Conservation (phyloP, 208 protist genomes). For the Leishmania tropica region DNA sequence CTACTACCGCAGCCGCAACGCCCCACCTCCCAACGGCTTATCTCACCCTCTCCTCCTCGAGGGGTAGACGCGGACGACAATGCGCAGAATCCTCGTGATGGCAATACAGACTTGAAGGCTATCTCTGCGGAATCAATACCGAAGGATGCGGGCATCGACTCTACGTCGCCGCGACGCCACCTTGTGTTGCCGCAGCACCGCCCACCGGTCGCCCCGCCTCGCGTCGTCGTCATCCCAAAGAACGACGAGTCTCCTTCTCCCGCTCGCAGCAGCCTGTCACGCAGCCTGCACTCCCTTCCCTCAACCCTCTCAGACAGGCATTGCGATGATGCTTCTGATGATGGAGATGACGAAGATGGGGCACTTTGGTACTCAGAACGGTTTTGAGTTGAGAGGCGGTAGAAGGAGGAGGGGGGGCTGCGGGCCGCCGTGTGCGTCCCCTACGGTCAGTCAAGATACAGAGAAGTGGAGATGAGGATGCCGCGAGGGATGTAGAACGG, state of each 20-base stretch:
- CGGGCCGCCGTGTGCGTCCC: neutral
- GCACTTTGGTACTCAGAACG: neutral
- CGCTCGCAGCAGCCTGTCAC: slow-evolving; percentile 9
- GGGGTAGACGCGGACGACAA: neutral
- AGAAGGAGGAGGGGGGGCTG: neutral
- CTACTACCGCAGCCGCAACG: neutral
- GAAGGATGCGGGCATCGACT: neutral
- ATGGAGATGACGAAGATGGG: slow-evolving; percentile 2
- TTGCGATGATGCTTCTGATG: neutral
- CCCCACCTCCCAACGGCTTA: neutral
- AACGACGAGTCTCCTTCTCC: slow-evolving; percentile 1
- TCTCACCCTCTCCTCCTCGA: slow-evolving; percentile 11
- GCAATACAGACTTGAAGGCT: neutral
- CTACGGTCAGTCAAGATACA: neutral
- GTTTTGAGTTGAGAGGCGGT: slow-evolving; percentile 3
- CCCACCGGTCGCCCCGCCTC: slow-evolving; percentile 18
- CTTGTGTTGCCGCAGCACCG: neutral
- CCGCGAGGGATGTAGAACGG: neutral
- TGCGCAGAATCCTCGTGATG: neutral
- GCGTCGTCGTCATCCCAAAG: neutral
- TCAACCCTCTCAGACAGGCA: slow-evolving; percentile 11
- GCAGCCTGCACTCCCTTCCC: slow-evolving; percentile 23
- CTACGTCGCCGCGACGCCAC: neutral
- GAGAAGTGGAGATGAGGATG: neutral
- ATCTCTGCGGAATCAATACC: neutral